A percentile compares a stretch with the other conserved stretches of the same genome.
phyloP scores from a whole-genome alignment of 106 monocot species.

The Vanilla planifolia region DNA sequence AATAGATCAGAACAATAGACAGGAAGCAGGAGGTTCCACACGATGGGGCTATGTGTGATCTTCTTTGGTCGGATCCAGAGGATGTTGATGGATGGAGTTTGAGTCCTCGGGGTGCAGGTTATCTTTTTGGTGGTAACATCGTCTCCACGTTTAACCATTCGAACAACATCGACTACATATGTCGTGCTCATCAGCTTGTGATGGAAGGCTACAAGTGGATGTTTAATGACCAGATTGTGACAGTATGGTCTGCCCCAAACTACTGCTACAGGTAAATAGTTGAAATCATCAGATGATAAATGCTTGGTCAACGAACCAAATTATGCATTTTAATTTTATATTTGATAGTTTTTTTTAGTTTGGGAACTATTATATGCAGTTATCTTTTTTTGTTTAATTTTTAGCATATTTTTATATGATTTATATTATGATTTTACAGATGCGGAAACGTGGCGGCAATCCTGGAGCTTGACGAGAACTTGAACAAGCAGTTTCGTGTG shows the following conservation, averaged over 20 bases:
- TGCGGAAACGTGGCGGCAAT: slow-evolving; percentile 99
- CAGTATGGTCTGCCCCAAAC: slow-evolving; percentile 99
- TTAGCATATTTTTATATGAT: not conserved
- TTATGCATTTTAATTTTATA: no score
- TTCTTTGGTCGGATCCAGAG: slow-evolving; percentile 98
- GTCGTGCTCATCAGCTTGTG: slow-evolving; percentile 96
- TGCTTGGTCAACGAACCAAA: no score
- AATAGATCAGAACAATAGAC: slow-evolving; percentile 93
- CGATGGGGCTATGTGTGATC: slow-evolving; percentile 98
- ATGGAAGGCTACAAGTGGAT: slow-evolving; percentile 99
- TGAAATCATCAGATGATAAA: no score
- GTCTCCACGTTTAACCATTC: slow-evolving; percentile 78
- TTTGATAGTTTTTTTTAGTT: no score
- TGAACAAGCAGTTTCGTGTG: slow-evolving; percentile 85
- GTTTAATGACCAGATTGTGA: slow-evolving; percentile 97
- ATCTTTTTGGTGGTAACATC: slow-evolving; percentile 82
- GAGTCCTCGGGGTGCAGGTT: slow-evolving; percentile 97
- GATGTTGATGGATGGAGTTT: slow-evolving; percentile 97
- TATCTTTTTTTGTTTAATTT: not conserved
- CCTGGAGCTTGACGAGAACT: slow-evolving; percentile 94
- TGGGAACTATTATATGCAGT: not conserved
- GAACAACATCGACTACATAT: slow-evolving; percentile 94
- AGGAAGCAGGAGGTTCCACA: slow-evolving; percentile 99
- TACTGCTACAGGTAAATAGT: slow-evolving; percentile 98
- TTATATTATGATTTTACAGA: slow-evolving; percentile 20